Percentiles rank a stretch among this genome's conserved stretches.
Evolutionary conservation across 805 yeast genomes (phyloP).

Genomic region (Saccharomyces jurei): DNA sequence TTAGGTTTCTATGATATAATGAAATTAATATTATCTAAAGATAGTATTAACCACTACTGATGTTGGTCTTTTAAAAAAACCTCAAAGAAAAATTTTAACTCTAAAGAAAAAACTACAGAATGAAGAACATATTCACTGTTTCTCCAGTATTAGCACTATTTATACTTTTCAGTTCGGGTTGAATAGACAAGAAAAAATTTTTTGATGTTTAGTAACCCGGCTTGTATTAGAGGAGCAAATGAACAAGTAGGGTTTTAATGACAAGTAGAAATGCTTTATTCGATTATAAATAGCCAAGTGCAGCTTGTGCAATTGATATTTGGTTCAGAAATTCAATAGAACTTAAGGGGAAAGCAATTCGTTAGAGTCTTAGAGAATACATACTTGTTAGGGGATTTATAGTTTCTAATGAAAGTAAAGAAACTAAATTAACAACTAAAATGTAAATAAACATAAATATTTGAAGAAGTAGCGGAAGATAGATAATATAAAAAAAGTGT

Average conservation of each 20-base stretch:
- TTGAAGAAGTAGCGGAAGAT: not conserved
- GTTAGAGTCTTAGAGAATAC: no score
- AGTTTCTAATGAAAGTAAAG: not conserved
- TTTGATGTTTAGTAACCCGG: not conserved
- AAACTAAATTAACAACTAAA: not conserved
- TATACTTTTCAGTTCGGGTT: not conserved
- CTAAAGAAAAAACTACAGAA: not conserved
- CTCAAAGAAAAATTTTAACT: slow-evolving; percentile 4
- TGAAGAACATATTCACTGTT: not conserved
- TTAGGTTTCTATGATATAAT: slow-evolving; percentile 31
- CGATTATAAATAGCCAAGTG: not conserved
- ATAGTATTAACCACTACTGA: slow-evolving; percentile 38
- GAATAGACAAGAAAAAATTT: not conserved
- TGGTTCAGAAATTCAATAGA: not conserved
- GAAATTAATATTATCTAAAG: slow-evolving; percentile 36
- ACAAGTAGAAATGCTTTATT: not conserved
- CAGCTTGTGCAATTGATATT: not conserved
- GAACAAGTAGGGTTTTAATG: not conserved
- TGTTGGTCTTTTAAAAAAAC: slow-evolving; percentile 25
- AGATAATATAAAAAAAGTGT: not conserved
- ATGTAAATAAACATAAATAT: not conserved
- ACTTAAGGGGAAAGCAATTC: no score
- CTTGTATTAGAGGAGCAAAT: not conserved
- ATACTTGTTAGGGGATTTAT: not conserved
- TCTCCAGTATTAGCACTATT: not conserved